Conservation (phyloP, 2,329 filamentous ascomycete species). For the Hymenoscyphus salicellus region DNA sequence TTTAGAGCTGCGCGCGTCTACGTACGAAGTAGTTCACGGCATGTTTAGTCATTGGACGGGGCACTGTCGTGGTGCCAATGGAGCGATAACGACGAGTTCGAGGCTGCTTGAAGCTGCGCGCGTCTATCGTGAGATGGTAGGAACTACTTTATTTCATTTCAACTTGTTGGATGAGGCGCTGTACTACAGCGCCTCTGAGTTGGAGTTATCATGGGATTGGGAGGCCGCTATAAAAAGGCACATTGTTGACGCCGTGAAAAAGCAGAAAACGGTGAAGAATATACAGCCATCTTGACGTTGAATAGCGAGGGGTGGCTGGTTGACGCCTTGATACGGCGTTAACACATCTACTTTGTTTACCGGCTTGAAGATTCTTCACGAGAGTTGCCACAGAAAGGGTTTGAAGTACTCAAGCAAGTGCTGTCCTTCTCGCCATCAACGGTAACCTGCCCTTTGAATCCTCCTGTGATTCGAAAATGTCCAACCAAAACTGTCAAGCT, state of each 20-base stretch:
- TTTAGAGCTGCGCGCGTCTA: conserved; percentile 20
- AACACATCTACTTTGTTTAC: not conserved
- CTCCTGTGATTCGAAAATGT: too few species aligned
- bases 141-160: not conserved
- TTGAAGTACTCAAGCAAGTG: too few species aligned
- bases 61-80: not conserved
- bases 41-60: not conserved
- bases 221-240: not conserved
- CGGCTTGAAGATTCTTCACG: not conserved
- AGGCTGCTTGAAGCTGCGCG: conserved; percentile 21
- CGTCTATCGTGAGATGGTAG: conserved; percentile 12
- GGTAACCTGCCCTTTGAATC: too few species aligned
- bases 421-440: too few species aligned
- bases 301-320: not conserved
- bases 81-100: not conserved
- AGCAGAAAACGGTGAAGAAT: not conserved
- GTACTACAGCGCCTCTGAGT: not conserved
- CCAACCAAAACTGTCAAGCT: too few species aligned
- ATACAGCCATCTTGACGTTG: not conserved
- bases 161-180: conserved; percentile 1
- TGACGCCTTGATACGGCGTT: not conserved
- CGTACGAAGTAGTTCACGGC: not conserved
- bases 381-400: not conserved
- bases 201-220: not conserved
- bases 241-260: not conserved